These are phyloP conservation scores for Auriscalpium orientale DNA, from an alignment of 768 basidiomycete genomes.

Conservation along the genomic window DNA sequence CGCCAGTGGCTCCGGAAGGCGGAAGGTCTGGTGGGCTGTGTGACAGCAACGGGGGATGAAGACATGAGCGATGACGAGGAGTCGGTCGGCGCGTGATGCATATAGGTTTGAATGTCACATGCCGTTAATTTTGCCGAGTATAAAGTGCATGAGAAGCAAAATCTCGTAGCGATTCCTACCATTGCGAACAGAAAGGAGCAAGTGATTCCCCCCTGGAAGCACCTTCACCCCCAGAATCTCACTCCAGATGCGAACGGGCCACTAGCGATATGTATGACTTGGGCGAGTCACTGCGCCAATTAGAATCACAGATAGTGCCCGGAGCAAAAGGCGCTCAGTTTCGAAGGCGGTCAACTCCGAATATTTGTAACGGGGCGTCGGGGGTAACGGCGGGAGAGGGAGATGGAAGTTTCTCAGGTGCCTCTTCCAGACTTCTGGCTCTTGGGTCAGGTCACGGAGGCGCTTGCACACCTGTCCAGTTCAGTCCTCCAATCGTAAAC, in stretches of 20 bases:
- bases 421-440: constrained; percentile 15
- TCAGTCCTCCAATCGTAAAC: neutral
- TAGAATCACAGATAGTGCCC: constrained; percentile 13
- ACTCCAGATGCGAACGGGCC: constrained; percentile 5
- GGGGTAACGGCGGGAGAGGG: constrained; percentile 13
- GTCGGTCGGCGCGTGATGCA: too few species aligned
- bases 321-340: constrained; percentile 12
- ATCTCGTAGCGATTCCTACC: constrained; percentile 7
- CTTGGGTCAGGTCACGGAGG: constrained; percentile 13
- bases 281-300: constrained; percentile 14
- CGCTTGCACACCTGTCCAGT: constrained; percentile 5
- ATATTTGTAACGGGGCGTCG: constrained; percentile 11
- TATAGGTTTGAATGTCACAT: too few species aligned
- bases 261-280: constrained; percentile 4
- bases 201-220: constrained; percentile 14
- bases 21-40: too few species aligned
- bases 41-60: too few species aligned
- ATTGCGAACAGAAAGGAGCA: constrained; percentile 10
- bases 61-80: too few species aligned
- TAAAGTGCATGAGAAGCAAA: constrained; percentile 10
- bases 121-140: too few species aligned
- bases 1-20: too few species aligned
- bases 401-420: constrained; percentile 11
- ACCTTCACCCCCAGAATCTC: constrained; percentile 13
- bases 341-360: constrained; percentile 11